Base-by-base conservation (phyloP, 23 red algal species). In the Gracilariopsis chorda region DNA sequence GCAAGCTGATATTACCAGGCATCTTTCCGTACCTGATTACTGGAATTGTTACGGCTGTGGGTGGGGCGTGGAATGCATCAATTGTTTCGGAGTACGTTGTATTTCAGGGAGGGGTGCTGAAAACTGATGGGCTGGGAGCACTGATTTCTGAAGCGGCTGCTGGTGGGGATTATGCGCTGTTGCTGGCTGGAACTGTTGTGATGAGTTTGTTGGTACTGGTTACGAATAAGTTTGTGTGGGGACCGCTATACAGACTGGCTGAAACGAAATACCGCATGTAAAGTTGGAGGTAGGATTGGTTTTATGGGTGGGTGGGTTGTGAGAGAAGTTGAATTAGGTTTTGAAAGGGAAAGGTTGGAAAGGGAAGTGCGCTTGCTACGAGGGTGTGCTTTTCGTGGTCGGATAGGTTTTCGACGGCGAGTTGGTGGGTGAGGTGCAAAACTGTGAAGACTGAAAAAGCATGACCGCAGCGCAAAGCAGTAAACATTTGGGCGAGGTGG, bases 11-110 rank as follows among this genome's bases (percentile, higher is more conserved):
- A 30, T 51, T 99, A 52, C 97, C 97, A 7, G 97, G 97, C 13
- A 99, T 99, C 44, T 99, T 99, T 83, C 97, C 97, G 62, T 99
- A 99, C 87, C 75, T 99, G 37, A 89, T 99, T 19, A 99, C 97
- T 2, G 97, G 97, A 4, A 49, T 99, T 17, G 90, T 99, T 10
- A 96, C 97, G 29, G 97, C 97, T 13, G 97, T 99, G 30, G 97
- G 97, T 13, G 97, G 97, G 29, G 97, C 97, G 27, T 99, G 97
- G 97, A 99, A 99, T 53, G 97, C 97, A 20, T 93, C 87, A 42
- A 99, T 99, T 68, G 97, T 99, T 20, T 90, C 81, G 25, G 97
- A 99, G 81, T 99, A 99, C 62, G 97, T 99, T n/a, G 65, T 92
- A 33, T 99, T 99, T 71, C 97, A 86, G 45, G 97, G 97, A 20